phyloP scores from a whole-genome alignment of 1,284 basidiomycete species.

The Prillingera fragicola region DNA sequence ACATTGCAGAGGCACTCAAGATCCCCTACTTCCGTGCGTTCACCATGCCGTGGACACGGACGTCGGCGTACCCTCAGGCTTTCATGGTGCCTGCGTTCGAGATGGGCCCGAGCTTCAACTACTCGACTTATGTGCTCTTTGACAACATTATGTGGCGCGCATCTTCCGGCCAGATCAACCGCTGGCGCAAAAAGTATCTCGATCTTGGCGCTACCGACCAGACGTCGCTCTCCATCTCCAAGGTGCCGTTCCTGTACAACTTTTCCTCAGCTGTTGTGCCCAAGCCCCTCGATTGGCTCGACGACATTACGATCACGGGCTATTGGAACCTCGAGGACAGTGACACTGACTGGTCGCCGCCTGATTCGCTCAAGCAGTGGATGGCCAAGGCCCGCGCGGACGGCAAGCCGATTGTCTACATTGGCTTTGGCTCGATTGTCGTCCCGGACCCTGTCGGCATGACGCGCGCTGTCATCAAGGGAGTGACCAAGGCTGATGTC shows the following conservation, averaged over 20 bases:
- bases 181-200: constrained; percentile 61
- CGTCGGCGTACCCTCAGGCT: constrained; percentile 60
- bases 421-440: constrained; percentile 65
- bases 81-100: constrained; percentile 56
- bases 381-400: constrained; percentile 58
- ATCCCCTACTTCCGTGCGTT: constrained; percentile 65
- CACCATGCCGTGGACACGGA: constrained; percentile 69
- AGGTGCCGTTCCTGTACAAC: constrained; percentile 67
- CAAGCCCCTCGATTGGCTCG: constrained; percentile 69
- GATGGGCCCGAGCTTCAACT: constrained; percentile 47
- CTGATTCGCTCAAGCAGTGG: constrained; percentile 54
- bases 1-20: constrained; percentile 70
- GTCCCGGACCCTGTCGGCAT: constrained; percentile 64
- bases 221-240: constrained; percentile 61
- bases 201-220: constrained; percentile 59
- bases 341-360: constrained; percentile 58
- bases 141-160: constrained; percentile 74
- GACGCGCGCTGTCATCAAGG: constrained; percentile 60
- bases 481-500: constrained; percentile 60
- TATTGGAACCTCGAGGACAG: constrained; percentile 64
- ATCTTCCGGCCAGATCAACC: constrained; percentile 65
- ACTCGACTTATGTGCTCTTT: constrained; percentile 53
- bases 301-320: constrained; percentile 53
- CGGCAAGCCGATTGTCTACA: constrained; percentile 64
- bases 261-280: constrained; percentile 60